Base-by-base conservation (phyloP, 2,329 filamentous ascomycete species). In the Fusarium sp. region DNA sequence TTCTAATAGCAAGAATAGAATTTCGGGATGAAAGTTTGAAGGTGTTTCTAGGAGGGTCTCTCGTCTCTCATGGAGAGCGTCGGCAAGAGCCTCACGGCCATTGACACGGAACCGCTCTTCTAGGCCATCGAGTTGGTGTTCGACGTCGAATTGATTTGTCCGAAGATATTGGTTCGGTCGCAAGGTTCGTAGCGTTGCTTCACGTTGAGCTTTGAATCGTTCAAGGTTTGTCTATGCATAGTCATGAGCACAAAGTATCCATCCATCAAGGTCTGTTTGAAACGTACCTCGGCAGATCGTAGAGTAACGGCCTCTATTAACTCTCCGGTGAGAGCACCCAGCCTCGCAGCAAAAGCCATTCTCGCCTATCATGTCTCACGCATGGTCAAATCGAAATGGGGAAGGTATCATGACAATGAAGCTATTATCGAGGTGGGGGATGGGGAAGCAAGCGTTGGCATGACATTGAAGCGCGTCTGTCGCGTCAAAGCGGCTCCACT, bases 21-120 rank as follows among this genome's bases (percentile, higher is more conserved):
- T 87, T 76, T 98, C 97, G 0, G 95, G 95, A 7, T 91, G 90
- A 89, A 90, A 96, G 82, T 91, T 91, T 50, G 87, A 79, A 11
- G 87, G 38, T 83, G 85, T 60, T 69, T 83, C 79, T 12, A 87
- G 84, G 22, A 98, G 82, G 69, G 91, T 89, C 43, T 88, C 84
- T 15, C 95, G 81, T 38, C 93, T 71, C 61, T 85, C 80, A 8
- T 87, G 84, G 45, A 98, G 83, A 68, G 92, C 91, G 66, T 95
- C 91, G 14, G 95, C 94, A 30, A 98, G 85, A 43, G 90, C 90
- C 77, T 98, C 95, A 71, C 94, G 91, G 79, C 93, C 92, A 57
- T 94, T 88, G 63, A 98, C 88, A 35, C 91, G 89, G 77, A 98
- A 97, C 76, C 96, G 95, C 84, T 98, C 97, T 75, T 95, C 92